Conservation (phyloP, 257 asterid genomes). For the Plantago ovata region DNA sequence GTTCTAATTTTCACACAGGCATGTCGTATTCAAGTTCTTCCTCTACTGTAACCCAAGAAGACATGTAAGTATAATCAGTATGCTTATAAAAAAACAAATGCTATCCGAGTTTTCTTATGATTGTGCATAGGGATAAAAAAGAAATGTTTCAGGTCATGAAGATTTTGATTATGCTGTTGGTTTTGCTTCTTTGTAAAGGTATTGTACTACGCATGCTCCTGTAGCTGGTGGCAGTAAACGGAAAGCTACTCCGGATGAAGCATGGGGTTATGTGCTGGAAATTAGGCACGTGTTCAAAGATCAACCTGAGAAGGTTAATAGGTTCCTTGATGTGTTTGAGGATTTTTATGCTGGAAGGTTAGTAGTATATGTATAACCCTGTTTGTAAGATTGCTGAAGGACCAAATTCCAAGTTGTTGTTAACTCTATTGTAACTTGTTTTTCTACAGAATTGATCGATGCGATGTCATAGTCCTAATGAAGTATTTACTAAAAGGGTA, state of each 20-base stretch:
- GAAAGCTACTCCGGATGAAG: constrained; percentile 89
- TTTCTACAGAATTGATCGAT: constrained; percentile 73
- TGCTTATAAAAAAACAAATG: too few relatives aligned
- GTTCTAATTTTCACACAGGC: too few relatives aligned
- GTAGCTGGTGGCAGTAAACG: constrained; percentile 46
- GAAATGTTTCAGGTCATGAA: constrained; percentile 7
- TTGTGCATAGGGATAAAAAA: too few relatives aligned
- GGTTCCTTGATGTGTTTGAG: constrained; percentile 95
- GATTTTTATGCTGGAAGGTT: constrained; percentile 99
- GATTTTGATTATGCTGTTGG: constrained; percentile 9
- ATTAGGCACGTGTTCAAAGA: constrained; percentile 96
- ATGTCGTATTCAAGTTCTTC: too few relatives aligned
- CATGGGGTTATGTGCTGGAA: constrained; percentile 80
- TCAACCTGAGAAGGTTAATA: constrained; percentile 84
- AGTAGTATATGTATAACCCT: constrained; percentile 12
- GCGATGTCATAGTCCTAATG: constrained; percentile 91
- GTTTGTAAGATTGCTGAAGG: constrained; percentile 16
- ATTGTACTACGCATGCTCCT: constrained; percentile 57
- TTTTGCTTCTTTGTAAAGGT: constrained; percentile 38
- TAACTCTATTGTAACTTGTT: constrained; percentile 14
- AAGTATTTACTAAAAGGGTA: constrained; percentile 93
- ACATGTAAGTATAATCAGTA: too few relatives aligned
- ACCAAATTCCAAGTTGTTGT: constrained; percentile 10
- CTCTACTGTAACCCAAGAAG: too few relatives aligned
- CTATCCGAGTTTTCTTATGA: too few relatives aligned